Evolutionary conservation across 1,139 yeast species (phyloP), one percentile per base, ranked within the genome.

Genomic region (Blastobotrys aristatus): DNA sequence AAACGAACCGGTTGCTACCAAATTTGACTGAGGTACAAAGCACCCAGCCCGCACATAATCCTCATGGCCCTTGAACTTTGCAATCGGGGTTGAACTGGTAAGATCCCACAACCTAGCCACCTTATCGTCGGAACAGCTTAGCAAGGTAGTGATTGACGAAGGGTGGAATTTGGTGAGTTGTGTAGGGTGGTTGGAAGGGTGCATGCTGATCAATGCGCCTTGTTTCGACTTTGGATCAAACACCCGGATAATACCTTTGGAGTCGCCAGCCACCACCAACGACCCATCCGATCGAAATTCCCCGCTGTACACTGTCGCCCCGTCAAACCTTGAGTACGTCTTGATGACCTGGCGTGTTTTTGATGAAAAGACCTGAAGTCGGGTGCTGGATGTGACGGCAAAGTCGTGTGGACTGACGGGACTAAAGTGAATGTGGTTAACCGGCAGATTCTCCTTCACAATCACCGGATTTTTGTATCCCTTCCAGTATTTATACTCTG

Each of bases 121-220:
- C 59, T 95, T 75, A 68, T 92, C 98, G 67, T 92, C 98, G 3
- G 95, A 84, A 4, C 96, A 96, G 2, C 96, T 85, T 22, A 89
- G 72, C 51, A 92, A 68, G 51, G 85, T 84, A 41, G 87, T 80
- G 16, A 82, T 77, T 37, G 79, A 72, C 3, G 82, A 71, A 10
- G 94, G 89, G 58, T 87, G 92, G 68, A 88, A 92, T 63, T 86
- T 88, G n/a, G 97, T 89, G 24, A 90, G 96, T 61, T 87, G 97
- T 0, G 95, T 85, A 10, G 97, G 90, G 65, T 87, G 89, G 17
- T 82, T 71, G 0, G 94, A 82, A 2, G 97, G 96, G 49, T 78
- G 77, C 43, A 92, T 72, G 31, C 94, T 82, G 37, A 90, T 87
- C 49, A 92, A 72, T 37, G 89, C 73, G 21, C 87, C 81, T 58